Evolutionary conservation across 2,329 filamentous ascomycete species (phyloP).

Genomic region (Calonectria henricotiae): DNA sequence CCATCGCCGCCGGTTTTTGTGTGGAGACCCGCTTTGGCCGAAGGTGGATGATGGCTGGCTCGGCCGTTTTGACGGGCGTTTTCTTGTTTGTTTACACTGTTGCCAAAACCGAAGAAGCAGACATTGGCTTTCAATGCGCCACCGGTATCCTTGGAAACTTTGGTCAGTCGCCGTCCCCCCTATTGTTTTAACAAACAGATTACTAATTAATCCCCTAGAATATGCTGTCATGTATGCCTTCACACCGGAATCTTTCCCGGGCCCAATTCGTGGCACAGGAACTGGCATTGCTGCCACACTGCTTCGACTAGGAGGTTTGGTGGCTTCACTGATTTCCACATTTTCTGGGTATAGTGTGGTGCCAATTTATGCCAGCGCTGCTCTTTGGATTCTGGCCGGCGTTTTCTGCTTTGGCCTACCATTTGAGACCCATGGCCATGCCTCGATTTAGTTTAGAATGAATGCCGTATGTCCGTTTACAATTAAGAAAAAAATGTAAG

Average conservation of each 20-base stretch:
- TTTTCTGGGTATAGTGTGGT: slow-evolving; percentile 62
- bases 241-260: slow-evolving; percentile 72
- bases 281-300: slow-evolving; percentile 64
- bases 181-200: background rate
- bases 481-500: background rate
- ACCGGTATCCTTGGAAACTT: slow-evolving; percentile 61
- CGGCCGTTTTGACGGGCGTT: slow-evolving; percentile 60
- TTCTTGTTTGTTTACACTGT: slow-evolving; percentile 64
- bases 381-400: slow-evolving; percentile 63
- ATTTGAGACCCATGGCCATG: slow-evolving; percentile 63
- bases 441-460: slow-evolving; percentile 51
- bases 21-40: slow-evolving; percentile 62
- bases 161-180: slow-evolving; percentile 46
- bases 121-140: slow-evolving; percentile 59
- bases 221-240: slow-evolving; percentile 57
- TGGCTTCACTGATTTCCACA: slow-evolving; percentile 62
- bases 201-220: slow-evolving; percentile 33
- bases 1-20: slow-evolving; percentile 60
- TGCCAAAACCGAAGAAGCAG: slow-evolving; percentile 54
- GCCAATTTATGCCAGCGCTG: slow-evolving; percentile 64
- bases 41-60: slow-evolving; percentile 64
- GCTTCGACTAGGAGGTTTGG: slow-evolving; percentile 59
- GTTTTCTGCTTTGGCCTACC: slow-evolving; percentile 61
- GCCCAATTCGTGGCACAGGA: slow-evolving; percentile 68
- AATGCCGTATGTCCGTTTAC: background rate